Conservation (phyloP, 140 eudicot species). For the Ambrosia hybrid region DNA sequence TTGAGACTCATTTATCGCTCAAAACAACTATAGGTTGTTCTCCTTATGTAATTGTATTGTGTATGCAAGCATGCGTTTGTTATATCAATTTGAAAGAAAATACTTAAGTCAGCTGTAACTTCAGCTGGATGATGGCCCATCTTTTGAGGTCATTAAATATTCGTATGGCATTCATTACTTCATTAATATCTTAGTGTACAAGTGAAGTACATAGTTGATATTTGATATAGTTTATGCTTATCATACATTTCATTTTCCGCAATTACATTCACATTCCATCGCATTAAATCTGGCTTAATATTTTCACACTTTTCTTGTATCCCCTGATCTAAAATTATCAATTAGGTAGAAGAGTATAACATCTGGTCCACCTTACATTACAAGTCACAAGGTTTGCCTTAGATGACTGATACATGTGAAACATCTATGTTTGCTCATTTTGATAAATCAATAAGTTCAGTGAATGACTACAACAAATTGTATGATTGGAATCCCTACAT, state of each 20-base stretch:
- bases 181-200: background rate
- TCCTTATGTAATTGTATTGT: background rate
- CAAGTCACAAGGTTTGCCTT: background rate
- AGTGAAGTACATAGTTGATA: background rate
- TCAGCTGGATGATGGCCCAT: background rate
- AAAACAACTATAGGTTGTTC: background rate
- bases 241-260: background rate
- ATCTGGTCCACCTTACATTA: background rate
- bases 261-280: background rate
- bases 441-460: background rate
- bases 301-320: background rate
- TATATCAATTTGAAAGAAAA: background rate
- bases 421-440: conserved; percentile 1
- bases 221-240: background rate
- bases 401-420: conserved; percentile 9
- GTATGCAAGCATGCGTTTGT: background rate
- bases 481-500: conserved; percentile 15
- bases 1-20: background rate
- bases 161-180: background rate
- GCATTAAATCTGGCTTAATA: background rate
- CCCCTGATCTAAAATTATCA: background rate
- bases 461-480: background rate
- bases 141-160: background rate
- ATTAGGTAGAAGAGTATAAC: background rate
- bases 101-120: background rate